Conservation (phyloP, 1,284 basidiomycete genomes). For the Rhizoctonia solani region DNA sequence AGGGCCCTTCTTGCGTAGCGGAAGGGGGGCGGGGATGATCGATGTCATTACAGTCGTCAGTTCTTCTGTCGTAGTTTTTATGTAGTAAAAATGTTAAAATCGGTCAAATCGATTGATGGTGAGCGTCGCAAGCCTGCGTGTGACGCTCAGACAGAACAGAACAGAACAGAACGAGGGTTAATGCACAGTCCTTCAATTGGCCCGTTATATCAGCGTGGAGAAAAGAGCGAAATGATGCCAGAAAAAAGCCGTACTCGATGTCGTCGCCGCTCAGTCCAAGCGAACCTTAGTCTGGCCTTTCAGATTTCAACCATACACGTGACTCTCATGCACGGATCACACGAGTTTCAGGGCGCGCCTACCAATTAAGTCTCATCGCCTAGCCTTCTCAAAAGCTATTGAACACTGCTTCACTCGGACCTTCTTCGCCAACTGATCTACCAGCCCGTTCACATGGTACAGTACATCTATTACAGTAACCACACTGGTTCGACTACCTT, state of each 20-base stretch:
- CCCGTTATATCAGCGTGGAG: not conserved
- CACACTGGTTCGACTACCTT: not conserved
- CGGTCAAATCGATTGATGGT: not conserved
- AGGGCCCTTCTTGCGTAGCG: constrained; percentile 25
- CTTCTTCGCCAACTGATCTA: not conserved
- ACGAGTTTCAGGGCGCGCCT: constrained; percentile 21
- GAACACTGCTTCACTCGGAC: not conserved
- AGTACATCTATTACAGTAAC: not conserved
- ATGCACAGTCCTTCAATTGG: not conserved
- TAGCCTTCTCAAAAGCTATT: not conserved
- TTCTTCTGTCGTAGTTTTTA: not conserved
- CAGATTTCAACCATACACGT: constrained; percentile 18
- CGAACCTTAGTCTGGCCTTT: not conserved
- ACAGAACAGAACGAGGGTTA: not conserved
- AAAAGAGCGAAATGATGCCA: not conserved
- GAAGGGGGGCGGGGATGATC: not conserved
- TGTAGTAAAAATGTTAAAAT: not conserved
- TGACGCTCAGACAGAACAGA: constrained; percentile 19
- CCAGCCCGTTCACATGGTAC: not conserved
- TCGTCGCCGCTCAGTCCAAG: constrained; percentile 6
- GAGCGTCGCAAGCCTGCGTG: constrained; percentile 5
- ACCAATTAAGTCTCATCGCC: constrained; percentile 1
- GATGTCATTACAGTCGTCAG: constrained; percentile 6
- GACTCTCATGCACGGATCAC: constrained; percentile 7
- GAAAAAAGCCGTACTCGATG: not conserved